These are phyloP conservation scores for Mycena polygramma DNA, from an alignment of 768 basidiomycete genomes.

Conservation along the genomic window DNA sequence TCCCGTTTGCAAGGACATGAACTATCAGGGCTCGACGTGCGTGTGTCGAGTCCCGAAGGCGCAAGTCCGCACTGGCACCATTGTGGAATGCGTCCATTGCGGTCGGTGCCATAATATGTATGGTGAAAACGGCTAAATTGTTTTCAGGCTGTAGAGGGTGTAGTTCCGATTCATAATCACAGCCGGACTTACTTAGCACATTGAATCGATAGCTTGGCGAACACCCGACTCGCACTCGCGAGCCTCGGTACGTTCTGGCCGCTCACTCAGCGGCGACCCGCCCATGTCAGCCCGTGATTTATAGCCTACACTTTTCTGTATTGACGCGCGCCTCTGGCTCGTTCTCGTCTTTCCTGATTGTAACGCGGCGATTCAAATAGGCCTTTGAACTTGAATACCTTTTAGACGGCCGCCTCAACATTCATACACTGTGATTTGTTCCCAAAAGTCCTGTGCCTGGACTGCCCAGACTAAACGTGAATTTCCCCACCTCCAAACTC, in stretches of 20 bases:
- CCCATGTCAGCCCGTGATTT: background rate
- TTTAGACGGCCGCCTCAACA: too few relatives aligned
- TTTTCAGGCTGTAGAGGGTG: slow-evolving; percentile 87
- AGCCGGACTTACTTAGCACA: background rate
- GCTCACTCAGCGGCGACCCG: too few relatives aligned
- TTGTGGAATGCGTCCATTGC: slow-evolving; percentile 98
- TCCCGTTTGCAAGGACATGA: slow-evolving; percentile 84
- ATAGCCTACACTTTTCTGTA: slow-evolving; percentile 9
- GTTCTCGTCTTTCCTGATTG: too few relatives aligned
- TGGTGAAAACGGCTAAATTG: slow-evolving; percentile 29
- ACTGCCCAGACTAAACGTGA: background rate
- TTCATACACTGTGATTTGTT: too few relatives aligned
- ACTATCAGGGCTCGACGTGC: slow-evolving; percentile 98
- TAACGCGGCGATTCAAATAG: too few relatives aligned
- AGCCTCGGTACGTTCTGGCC: background rate
- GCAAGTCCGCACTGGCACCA: slow-evolving; percentile 87
- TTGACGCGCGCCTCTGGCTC: background rate
- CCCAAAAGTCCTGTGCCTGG: background rate
- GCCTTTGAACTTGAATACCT: too few relatives aligned
- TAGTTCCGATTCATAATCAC: slow-evolving; percentile 82
- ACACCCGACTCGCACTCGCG: too few relatives aligned
- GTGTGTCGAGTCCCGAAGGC: slow-evolving; percentile 98
- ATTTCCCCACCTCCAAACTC: background rate
- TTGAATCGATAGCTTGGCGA: too few relatives aligned
- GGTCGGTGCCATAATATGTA: slow-evolving; percentile 67